Evolutionary conservation across 768 basidiomycete genomes (phyloP).

Genomic region (Pisolithus albus): DNA sequence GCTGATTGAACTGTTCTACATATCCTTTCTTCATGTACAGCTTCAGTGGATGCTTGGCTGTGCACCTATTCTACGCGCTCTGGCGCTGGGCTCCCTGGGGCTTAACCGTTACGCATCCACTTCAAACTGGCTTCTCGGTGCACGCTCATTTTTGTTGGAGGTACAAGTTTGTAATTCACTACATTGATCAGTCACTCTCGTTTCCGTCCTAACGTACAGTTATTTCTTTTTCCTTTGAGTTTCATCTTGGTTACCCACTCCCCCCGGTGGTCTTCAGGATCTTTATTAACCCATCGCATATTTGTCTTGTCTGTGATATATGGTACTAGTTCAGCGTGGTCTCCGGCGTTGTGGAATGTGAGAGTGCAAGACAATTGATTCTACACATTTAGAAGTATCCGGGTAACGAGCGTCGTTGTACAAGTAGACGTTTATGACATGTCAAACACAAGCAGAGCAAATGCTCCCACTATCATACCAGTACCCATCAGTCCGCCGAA

Average conservation of each 20-base stretch:
- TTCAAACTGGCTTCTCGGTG: slow-evolving; percentile 11
- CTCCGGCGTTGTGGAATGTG: background rate
- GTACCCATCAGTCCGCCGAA: slow-evolving; percentile 72
- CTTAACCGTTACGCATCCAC: slow-evolving; percentile 22
- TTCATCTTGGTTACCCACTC: slow-evolving; percentile 12
- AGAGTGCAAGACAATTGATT: too few relatives aligned
- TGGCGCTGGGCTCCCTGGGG: slow-evolving; percentile 13
- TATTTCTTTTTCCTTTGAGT: slow-evolving; percentile 9
- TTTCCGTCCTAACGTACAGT: slow-evolving; percentile 15
- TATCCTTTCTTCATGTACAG: background rate
- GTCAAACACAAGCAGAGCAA: slow-evolving; percentile 72
- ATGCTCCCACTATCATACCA: slow-evolving; percentile 73
- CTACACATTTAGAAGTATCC: too few relatives aligned
- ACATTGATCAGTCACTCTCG: slow-evolving; percentile 23
- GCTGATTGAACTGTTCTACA: slow-evolving; percentile 6
- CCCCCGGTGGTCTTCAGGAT: slow-evolving; percentile 15
- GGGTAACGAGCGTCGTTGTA: background rate
- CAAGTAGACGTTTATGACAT: slow-evolving; percentile 36
- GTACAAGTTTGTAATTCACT: slow-evolving; percentile 28
- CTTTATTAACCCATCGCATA: slow-evolving; percentile 31
- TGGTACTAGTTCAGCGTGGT: slow-evolving; percentile 26
- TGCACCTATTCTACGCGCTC: slow-evolving; percentile 6
- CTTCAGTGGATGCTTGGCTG: background rate
- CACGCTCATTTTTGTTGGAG: slow-evolving; percentile 22
- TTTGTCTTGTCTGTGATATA: slow-evolving; percentile 36